phyloP scores from a whole-genome alignment of 768 basidiomycete genomes.

The Suillus placidus region DNA sequence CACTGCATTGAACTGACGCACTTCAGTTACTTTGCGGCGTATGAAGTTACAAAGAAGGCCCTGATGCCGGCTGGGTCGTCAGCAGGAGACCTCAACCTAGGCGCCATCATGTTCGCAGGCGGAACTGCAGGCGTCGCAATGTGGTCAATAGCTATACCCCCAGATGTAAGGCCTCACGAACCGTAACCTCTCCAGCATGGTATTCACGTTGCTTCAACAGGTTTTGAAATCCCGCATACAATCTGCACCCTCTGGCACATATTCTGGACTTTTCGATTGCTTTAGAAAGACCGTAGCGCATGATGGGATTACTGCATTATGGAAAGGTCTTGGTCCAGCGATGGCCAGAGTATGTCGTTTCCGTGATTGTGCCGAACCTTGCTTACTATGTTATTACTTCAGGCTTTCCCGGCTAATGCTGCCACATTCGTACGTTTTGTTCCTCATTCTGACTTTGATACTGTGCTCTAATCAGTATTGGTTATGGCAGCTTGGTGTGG shows the following conservation, averaged over 20 bases:
- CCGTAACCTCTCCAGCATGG: background rate
- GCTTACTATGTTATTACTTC: conserved; percentile 3
- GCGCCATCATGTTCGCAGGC: conserved; percentile 88
- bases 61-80: conserved; percentile 81
- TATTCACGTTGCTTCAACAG: conserved; percentile 43
- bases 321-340: conserved; percentile 98
- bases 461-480: background rate
- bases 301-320: conserved; percentile 86
- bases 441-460: conserved; percentile 3
- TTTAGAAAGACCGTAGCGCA: conserved; percentile 86
- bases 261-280: conserved; percentile 92
- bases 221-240: conserved; percentile 95
- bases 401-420: conserved; percentile 98
- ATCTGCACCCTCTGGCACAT: conserved; percentile 97
- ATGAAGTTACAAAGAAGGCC: conserved; percentile 89
- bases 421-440: conserved; percentile 77
- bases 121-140: conserved; percentile 96
- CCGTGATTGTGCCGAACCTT: conserved; percentile 1
- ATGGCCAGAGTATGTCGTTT: conserved; percentile 76
- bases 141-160: conserved; percentile 98
- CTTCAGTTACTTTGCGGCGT: conserved; percentile 91
- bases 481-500: conserved; percentile 77
- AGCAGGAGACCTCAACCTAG: conserved; percentile 79
- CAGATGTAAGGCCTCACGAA: conserved; percentile 68
- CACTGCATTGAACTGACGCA: conserved; percentile 10